Evolutionary conservation across 2,329 filamentous ascomycete genomes (phyloP), one percentile per base, ranked within the genome.

Genomic region (Fusarium sp.): DNA sequence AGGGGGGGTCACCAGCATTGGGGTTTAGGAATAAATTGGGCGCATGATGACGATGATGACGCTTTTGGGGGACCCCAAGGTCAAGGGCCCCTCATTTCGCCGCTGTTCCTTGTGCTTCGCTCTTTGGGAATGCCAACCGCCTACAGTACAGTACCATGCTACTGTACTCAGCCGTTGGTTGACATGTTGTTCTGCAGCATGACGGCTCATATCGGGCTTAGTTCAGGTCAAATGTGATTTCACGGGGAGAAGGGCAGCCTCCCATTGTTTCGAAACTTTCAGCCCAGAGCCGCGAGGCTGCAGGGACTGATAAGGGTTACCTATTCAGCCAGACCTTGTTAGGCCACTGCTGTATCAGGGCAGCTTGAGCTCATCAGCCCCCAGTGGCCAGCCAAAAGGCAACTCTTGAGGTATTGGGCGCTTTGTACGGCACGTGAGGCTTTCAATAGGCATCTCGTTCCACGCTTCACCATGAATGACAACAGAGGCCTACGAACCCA

Each of bases 21-120:
- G 12, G 36, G 39, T 36, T 41, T 43, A 41, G 34, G 31, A 54
- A n/a, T 11, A 48, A 51, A 37, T 44, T 53, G 56, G 60, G 63
- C 48, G 60, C 60, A 68, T 69, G 65, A 73, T 67, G 68, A 73
- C 57, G 63, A 71, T 65, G 71, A 73, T 74, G 69, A 50, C 47
- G 47, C n/a, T 52, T 65, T 51, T 43, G 61, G 56, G 48, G 47
- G 47, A 30, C 47, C 30, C 30, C 56, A 23, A 23, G 23, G 23
- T 23, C 23, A 23, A 23, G 23, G 68, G 58, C 66, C 68, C 66
- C 60, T 65, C 59, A 56, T 40, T 63, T 71, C 37, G 51, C 57
- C 40, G 18, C 39, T 44, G 46, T 65, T 62, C 62, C 57, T 31
- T 65, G 57, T 50, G 46, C 56, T 62, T 62, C 37, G 53, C 48